Evolutionary conservation across 768 basidiomycete genomes (phyloP), one percentile per base, ranked within the genome.

Genomic region (Pholiota molesta): DNA sequence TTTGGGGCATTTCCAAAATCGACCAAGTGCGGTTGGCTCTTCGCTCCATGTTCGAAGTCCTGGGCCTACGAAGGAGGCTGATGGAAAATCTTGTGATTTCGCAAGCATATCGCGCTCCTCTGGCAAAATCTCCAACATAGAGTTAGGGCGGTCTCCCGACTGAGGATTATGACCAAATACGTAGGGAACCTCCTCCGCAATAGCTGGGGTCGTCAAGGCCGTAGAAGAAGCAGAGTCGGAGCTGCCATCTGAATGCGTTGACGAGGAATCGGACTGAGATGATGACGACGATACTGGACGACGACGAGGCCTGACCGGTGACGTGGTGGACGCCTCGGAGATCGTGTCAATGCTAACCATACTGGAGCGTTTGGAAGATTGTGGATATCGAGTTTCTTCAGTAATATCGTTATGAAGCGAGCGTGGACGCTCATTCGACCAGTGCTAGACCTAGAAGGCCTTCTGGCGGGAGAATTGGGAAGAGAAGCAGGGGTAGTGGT

Each of bases 121-220:
- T 4, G 82, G 86, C 2, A 87, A 78, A 6, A 81, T 77, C 59
- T 82, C 79, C 52, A 88, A 72, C 29, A 71, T 66, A 11, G 78
- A 73, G 14, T 63, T 60, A 1, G 72, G 70, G 17, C 74, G 72
- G 29, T 78, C 76, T 44, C 66, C 61, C 28, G 66, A 60, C 28
- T 74, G 73, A 40, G 79, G 81, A 67, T 81, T 79, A 60, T 82
- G 77, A 35, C 77, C 77, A 58, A 83, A 83, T 10, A 73, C 68
- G 31, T 83, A 62, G 42, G 80, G 74, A 21, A 69, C 69, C 14
- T 82, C 79, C 35, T 79, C 81, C 31, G 68, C 72, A 42, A 80
- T 76, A 52, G 68, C 68, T 3, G 80, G 77, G 49, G 68, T 64
- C 33, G 68, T 74, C 40, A 72, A 71, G 14, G 59, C 39, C 5